Evolutionary conservation across 2,329 filamentous ascomycete genomes (phyloP).

Genomic region (Chalaropsis ovoidea): DNA sequence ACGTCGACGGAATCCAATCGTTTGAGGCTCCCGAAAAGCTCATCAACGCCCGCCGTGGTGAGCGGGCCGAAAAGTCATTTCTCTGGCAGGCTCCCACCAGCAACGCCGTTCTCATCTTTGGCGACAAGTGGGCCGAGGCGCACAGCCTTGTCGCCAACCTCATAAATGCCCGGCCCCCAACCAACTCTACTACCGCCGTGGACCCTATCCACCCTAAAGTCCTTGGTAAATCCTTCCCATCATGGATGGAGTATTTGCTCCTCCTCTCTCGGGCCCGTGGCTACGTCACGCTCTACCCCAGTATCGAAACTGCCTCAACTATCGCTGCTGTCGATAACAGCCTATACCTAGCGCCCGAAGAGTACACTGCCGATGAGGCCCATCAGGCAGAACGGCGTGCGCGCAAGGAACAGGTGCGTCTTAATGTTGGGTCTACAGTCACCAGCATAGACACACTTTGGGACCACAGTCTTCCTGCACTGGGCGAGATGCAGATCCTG

Average conservation of each 20-base stretch:
- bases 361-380: conserved; percentile 37
- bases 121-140: conserved; percentile 76
- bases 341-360: conserved; percentile 62
- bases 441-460: conserved; percentile 42
- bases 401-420: conserved; percentile 31
- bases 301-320: conserved; percentile 42
- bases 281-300: conserved; percentile 72
- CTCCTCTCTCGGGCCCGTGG: conserved; percentile 66
- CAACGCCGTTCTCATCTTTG: conserved; percentile 72
- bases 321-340: conserved; percentile 71
- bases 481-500: conserved; percentile 48
- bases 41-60: conserved; percentile 32
- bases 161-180: conserved; percentile 29
- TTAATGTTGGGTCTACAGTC: conserved; percentile 37
- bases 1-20: conserved; percentile 49
- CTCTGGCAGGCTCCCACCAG: conserved; percentile 78
- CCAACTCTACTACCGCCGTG: conserved; percentile 35
- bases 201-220: conserved; percentile 39
- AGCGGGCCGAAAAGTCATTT: conserved; percentile 43
- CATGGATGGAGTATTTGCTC: conserved; percentile 69
- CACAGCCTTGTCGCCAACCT: conserved; percentile 66
- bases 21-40: conserved; percentile 39
- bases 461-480: conserved; percentile 36
- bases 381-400: conserved; percentile 24
- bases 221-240: conserved; percentile 58